Conservation (phyloP, 2,329 filamentous ascomycete genomes). For the Colletotrichum destructivum region DNA sequence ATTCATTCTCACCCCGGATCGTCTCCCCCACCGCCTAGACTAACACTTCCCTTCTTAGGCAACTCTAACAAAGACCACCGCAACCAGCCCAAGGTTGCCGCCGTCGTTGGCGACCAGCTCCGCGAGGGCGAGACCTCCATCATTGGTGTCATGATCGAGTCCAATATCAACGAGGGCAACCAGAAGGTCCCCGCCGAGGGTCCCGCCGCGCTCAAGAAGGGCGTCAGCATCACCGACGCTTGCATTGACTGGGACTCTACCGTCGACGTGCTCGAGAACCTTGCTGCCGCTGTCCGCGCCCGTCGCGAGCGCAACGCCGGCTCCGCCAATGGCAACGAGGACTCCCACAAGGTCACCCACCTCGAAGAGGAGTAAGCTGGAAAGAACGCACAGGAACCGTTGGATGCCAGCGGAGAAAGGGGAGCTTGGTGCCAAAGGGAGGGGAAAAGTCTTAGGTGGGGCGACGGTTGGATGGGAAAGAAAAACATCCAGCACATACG, state of each 20-base stretch:
- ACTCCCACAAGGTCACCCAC: conserved; percentile 58
- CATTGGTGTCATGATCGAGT: conserved; percentile 98
- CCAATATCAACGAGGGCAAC: conserved; percentile 92
- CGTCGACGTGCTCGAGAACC: conserved; percentile 83
- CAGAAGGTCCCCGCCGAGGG: conserved; percentile 92
- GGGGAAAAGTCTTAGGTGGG: background rate
- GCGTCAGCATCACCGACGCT: conserved; percentile 95
- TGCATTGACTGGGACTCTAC: conserved; percentile 96
- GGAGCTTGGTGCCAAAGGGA: background rate
- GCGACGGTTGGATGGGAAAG: background rate
- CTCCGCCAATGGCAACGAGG: conserved; percentile 49
- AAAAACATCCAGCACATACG: conserved; percentile 2
- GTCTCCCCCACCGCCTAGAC: background rate
- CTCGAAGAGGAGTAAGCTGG: conserved; percentile 65
- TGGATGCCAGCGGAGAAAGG: background rate
- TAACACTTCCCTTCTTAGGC: conserved; percentile 62
- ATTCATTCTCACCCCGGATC: background rate
- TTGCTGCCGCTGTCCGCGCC: conserved; percentile 86
- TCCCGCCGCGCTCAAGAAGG: conserved; percentile 83
- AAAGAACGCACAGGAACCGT: no score
- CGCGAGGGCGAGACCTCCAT: conserved; percentile 89
- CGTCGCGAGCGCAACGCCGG: conserved; percentile 72
- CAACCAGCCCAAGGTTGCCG: conserved; percentile 95
- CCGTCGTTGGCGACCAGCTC: conserved; percentile 86
- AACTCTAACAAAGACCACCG: conserved; percentile 98